phyloP scores from a whole-genome alignment of 208 protist genomes.

The Acanthamoeba comandoni region DNA sequence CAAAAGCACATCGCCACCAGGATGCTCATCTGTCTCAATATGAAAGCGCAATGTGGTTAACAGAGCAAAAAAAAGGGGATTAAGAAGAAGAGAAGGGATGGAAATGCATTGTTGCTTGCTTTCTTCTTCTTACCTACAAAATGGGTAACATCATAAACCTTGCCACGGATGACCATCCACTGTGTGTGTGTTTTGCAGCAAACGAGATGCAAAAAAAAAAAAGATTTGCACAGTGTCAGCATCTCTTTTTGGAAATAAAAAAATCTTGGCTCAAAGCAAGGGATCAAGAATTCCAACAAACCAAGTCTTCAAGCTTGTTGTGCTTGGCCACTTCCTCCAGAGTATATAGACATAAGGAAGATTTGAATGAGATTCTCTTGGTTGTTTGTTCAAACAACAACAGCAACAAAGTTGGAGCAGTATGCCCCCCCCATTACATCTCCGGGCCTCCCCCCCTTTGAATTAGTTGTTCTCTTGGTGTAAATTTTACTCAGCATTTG shows the following conservation, averaged over 20 bases:
- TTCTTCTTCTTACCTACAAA: slow-evolving; percentile 57
- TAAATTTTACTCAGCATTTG: too few species aligned
- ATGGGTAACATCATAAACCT: slow-evolving; percentile 59
- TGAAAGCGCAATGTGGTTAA: neutral
- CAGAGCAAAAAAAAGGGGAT: neutral
- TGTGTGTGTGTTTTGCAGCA: neutral
- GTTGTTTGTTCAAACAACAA: too few species aligned
- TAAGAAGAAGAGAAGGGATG: too few species aligned
- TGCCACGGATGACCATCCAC: slow-evolving; percentile 56
- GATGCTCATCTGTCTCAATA: slow-evolving; percentile 41
- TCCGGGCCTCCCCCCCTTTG: too few species aligned
- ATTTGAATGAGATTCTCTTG: too few species aligned
- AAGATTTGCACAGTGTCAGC: too few species aligned
- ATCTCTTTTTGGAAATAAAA: too few species aligned
- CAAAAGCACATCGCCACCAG: slow-evolving; percentile 63
- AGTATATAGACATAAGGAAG: slow-evolving; percentile 31
- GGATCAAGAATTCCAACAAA: neutral
- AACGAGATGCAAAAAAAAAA: neutral
- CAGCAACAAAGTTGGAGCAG: neutral
- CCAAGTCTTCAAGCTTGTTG: slow-evolving; percentile 61
- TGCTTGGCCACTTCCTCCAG: slow-evolving; percentile 42
- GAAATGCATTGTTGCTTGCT: too few species aligned
- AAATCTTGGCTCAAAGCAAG: too few species aligned
- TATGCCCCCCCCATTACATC: too few species aligned
- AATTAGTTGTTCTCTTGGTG: too few species aligned